Percentiles rank a stretch among this genome's conserved stretches.
Evolutionary conservation across 2,329 filamentous ascomycete genomes (phyloP).

Genomic region (Nothophaeocryptopus gaeumannii): DNA sequence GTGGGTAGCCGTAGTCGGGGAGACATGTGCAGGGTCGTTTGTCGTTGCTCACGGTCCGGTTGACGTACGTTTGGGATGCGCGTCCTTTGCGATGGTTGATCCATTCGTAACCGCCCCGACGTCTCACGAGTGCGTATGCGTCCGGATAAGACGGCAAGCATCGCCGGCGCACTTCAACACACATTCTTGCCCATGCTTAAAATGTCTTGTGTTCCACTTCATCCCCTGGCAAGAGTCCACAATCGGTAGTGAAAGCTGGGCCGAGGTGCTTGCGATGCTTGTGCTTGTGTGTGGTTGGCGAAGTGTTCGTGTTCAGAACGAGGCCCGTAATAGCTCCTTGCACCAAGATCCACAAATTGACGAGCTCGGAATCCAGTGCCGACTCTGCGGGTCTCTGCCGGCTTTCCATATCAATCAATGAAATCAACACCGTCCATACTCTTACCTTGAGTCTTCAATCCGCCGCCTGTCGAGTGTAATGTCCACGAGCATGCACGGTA

Average conservation of each 20-base stretch:
- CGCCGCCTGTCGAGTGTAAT: too few species aligned
- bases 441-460: too few species aligned
- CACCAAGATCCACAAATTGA: not conserved
- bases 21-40: too few species aligned
- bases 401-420: too few species aligned
- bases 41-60: constrained; percentile 3
- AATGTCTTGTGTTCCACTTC: constrained; percentile 6
- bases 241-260: not conserved
- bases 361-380: too few species aligned
- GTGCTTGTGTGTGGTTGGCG: constrained; percentile 4
- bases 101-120: constrained; percentile 11
- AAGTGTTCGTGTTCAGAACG: not conserved
- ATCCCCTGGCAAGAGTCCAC: not conserved
- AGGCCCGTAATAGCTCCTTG: not conserved
- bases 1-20: not conserved
- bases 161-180: constrained; percentile 3
- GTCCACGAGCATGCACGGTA: too few species aligned
- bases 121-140: constrained; percentile 2
- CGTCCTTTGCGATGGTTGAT: constrained; percentile 1
- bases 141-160: constrained; percentile 8
- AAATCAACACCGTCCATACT: too few species aligned
- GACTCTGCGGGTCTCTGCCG: too few species aligned
- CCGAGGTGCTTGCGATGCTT: constrained; percentile 14
- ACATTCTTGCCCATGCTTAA: constrained; percentile 10
- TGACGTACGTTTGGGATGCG: constrained; percentile 14